Evolutionary conservation across 2,329 filamentous ascomycete species (phyloP).

Genomic region (Clonostachys rhizophaga): DNA sequence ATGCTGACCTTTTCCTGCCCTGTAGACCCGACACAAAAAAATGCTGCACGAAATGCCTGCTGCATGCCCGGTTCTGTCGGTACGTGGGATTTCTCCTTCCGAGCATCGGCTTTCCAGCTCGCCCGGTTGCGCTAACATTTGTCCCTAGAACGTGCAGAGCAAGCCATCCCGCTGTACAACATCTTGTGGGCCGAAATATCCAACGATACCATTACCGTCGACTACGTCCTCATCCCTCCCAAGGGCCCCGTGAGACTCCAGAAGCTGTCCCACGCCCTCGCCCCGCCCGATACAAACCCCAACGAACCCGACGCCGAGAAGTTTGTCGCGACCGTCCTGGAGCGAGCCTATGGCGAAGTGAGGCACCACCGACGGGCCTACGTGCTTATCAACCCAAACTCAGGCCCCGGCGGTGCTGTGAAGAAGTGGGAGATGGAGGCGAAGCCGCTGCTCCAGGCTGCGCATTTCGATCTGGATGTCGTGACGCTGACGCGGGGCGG

Average conservation of each 20-base stretch:
- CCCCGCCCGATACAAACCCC: constrained; percentile 5
- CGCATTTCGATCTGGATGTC: constrained; percentile 71
- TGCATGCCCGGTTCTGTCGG: too few species aligned
- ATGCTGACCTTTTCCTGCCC: too few species aligned
- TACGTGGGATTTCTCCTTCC: too few species aligned
- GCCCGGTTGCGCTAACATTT: neutral
- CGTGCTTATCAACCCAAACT: constrained; percentile 86
- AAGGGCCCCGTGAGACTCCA: constrained; percentile 57
- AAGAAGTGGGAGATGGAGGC: constrained; percentile 72
- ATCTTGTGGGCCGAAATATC: constrained; percentile 74
- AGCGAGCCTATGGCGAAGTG: constrained; percentile 64
- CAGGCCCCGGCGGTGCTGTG: constrained; percentile 73
- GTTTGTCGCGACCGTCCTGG: constrained; percentile 64
- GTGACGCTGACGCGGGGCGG: constrained; percentile 67
- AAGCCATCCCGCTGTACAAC: constrained; percentile 70
- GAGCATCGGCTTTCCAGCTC: too few species aligned
- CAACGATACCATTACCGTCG: constrained; percentile 59
- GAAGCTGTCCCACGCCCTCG: constrained; percentile 50
- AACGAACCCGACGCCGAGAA: constrained; percentile 35
- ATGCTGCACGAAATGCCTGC: too few species aligned
- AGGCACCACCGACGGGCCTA: constrained; percentile 74
- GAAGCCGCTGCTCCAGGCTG: constrained; percentile 77
- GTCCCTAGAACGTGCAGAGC: constrained; percentile 4
- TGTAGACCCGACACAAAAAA: too few species aligned
- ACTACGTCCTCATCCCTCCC: constrained; percentile 60